phyloP scores from a whole-genome alignment of 345 rosid species.

The Eucalyptus melliodora region DNA sequence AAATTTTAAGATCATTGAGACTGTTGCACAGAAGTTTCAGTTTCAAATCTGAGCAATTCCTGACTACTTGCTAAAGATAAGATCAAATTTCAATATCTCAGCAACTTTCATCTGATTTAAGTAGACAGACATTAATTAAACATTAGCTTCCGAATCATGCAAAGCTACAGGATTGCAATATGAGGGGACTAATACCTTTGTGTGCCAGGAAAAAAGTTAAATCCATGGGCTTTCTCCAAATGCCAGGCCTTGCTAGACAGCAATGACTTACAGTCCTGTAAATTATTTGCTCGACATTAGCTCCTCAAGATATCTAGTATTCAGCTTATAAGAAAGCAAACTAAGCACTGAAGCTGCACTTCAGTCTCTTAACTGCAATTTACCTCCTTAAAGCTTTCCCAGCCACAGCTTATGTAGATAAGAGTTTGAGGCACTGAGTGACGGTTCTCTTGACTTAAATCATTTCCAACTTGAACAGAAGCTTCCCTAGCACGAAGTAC shows the following conservation, averaged over 20 bases:
- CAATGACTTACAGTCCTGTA: slow-evolving; percentile 74
- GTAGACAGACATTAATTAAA: neutral
- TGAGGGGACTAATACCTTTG: slow-evolving; percentile 37
- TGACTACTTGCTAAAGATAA: neutral
- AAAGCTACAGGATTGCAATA: neutral
- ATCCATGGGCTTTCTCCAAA: slow-evolving; percentile 80
- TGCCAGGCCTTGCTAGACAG: slow-evolving; percentile 60
- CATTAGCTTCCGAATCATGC: neutral
- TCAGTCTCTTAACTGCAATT: neutral
- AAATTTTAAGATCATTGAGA: neutral
- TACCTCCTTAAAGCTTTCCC: slow-evolving; percentile 98
- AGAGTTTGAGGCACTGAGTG: slow-evolving; percentile 65
- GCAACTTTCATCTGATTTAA: neutral
- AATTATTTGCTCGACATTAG: neutral
- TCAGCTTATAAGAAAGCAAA: neutral
- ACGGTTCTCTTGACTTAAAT: slow-evolving; percentile 14
- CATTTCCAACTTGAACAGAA: slow-evolving; percentile 53
- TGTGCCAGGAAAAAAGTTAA: slow-evolving; percentile 92
- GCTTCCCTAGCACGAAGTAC: slow-evolving; percentile 73
- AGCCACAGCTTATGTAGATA: slow-evolving; percentile 92
- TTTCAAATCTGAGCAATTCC: neutral
- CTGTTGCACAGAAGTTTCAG: neutral
- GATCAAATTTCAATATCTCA: neutral
- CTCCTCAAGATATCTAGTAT: neutral
- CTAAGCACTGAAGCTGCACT: neutral